phyloP scores from a whole-genome alignment of 2,329 filamentous ascomycete species.

The Fusarium aywerte region DNA sequence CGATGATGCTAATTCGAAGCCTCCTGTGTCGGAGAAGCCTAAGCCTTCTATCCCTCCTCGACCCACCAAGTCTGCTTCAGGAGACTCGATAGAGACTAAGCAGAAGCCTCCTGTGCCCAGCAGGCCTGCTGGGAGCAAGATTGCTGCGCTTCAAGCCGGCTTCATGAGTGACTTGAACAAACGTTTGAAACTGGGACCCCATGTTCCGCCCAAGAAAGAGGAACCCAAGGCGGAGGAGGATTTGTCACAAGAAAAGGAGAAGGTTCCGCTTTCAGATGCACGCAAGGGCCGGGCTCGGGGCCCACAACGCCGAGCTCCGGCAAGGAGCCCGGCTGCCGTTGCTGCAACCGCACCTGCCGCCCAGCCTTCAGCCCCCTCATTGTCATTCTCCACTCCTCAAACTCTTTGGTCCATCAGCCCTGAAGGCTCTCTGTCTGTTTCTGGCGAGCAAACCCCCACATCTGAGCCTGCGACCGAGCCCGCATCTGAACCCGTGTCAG shows the following conservation, averaged over 20 bases:
- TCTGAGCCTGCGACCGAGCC: conserved; percentile 20
- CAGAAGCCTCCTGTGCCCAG: conserved; percentile 83
- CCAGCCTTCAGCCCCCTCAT: conserved; percentile 50
- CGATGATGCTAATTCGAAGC: conserved; percentile 55
- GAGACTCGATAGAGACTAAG: conserved; percentile 63
- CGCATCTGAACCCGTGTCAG: background rate
- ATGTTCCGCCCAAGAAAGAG: conserved; percentile 75
- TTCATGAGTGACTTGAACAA: conserved; percentile 96
- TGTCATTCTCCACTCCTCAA: conserved; percentile 60
- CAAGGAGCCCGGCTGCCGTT: conserved; percentile 57
- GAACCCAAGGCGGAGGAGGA: conserved; percentile 69
- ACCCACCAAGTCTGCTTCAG: conserved; percentile 63
- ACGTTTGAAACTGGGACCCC: conserved; percentile 86
- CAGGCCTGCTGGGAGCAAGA: conserved; percentile 83
- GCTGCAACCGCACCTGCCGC: conserved; percentile 46
- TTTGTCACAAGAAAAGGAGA: conserved; percentile 69
- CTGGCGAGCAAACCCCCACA: conserved; percentile 22
- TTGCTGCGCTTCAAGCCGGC: conserved; percentile 87
- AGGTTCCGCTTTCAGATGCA: conserved; percentile 85
- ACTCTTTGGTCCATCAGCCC: conserved; percentile 65
- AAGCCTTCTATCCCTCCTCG: conserved; percentile 72
- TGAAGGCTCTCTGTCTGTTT: conserved; percentile 55
- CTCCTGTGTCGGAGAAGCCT: conserved; percentile 62
- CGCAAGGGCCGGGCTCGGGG: conserved; percentile 91
- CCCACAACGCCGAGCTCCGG: conserved; percentile 78